A percentile compares a stretch with the other conserved stretches of the same genome.
phyloP scores from a whole-genome alignment of 495 filamentous ascomycete species.

The Penicillium longicatenatum region DNA sequence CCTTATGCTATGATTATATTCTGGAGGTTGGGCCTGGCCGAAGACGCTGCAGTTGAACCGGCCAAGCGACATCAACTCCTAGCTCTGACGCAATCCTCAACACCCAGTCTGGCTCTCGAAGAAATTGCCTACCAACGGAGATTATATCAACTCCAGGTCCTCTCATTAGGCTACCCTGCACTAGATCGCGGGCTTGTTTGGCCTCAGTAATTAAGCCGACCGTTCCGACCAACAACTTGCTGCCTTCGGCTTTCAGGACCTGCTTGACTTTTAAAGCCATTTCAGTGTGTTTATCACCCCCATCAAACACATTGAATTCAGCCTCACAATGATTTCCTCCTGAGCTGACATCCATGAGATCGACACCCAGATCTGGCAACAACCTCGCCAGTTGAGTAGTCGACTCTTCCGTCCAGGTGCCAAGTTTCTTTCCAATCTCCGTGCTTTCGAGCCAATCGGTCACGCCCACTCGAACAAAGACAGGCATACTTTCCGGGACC shows the following conservation, averaged over 20 bases:
- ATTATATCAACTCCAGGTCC: slow-evolving; percentile 52
- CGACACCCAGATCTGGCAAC: slow-evolving; percentile 59
- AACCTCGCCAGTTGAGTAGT: slow-evolving; percentile 53
- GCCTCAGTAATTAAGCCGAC: slow-evolving; percentile 68
- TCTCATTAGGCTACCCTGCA: slow-evolving; percentile 24
- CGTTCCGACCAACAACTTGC: slow-evolving; percentile 57
- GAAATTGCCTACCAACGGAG: slow-evolving; percentile 55
- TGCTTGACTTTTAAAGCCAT: slow-evolving; percentile 39
- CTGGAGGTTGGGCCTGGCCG: background rate
- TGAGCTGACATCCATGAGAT: slow-evolving; percentile 65
- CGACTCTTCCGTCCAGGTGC: slow-evolving; percentile 56
- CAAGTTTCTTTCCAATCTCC: slow-evolving; percentile 56
- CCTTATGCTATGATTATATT: no score
- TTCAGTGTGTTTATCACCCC: background rate
- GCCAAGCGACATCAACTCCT: background rate
- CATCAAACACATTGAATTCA: background rate
- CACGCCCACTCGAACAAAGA: slow-evolving; percentile 65
- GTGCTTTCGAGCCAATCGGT: slow-evolving; percentile 62
- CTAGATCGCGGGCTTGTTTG: slow-evolving; percentile 56
- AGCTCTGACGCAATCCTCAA: background rate
- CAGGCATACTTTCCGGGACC: slow-evolving; percentile 60
- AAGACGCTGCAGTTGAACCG: background rate
- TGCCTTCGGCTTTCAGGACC: slow-evolving; percentile 62
- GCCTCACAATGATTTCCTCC: slow-evolving; percentile 54
- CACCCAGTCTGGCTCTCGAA: background rate